Conservation (phyloP, 305 asterid species). For the Solanum hybrid region DNA sequence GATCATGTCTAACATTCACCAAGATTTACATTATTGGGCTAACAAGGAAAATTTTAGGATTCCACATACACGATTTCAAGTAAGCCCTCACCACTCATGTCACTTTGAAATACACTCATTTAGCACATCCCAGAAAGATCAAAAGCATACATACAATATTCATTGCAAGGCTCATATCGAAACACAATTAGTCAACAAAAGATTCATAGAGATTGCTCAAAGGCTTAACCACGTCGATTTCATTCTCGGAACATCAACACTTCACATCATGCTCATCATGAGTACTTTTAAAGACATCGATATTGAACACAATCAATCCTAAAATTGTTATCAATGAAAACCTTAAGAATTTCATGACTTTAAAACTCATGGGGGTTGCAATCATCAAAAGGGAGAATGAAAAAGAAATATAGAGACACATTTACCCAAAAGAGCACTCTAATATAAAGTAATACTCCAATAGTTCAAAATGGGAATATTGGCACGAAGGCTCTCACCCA, state of each 20-base stretch:
- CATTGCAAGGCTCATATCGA: not conserved
- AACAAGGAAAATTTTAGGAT: not conserved
- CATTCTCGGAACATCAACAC: not conserved
- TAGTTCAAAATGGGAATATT: not conserved
- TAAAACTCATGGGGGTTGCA: not conserved
- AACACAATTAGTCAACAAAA: not conserved
- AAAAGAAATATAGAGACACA: not conserved
- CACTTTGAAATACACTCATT: not conserved
- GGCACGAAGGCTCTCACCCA: not conserved
- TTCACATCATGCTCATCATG: not conserved
- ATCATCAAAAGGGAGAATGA: not conserved
- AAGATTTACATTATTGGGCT: not conserved
- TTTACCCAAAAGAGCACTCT: not conserved
- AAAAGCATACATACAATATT: not conserved
- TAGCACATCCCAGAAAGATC: not conserved
- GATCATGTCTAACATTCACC: not conserved
- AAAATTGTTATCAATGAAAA: not conserved
- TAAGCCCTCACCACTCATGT: not conserved
- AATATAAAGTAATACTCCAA: not conserved
- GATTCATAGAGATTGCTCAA: not conserved
- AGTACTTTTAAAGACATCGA: not conserved
- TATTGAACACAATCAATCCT: not conserved
- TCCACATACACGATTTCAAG: not conserved
- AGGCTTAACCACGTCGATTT: not conserved
- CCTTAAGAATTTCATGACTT: not conserved